Evolutionary conservation across 2,329 filamentous ascomycete genomes (phyloP), one percentile per base, ranked within the genome.

Genomic region (Xylaria digitata): DNA sequence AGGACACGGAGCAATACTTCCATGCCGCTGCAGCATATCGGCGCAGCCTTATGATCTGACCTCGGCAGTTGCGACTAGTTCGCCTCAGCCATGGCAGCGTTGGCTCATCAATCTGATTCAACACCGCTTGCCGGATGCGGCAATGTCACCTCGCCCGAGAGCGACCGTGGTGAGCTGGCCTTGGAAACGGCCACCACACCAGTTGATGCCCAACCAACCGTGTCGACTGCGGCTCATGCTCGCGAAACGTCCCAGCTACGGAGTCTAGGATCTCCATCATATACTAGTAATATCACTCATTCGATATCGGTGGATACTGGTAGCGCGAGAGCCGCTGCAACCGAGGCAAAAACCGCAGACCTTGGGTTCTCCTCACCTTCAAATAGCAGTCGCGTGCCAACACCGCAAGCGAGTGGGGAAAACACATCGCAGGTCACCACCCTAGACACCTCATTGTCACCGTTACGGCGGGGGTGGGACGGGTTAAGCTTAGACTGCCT

Each of bases 401-500:
- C 61, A 57, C 54, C 58, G 54, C 66, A 62, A 34, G 63, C 15
- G 46, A 23, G 68, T 61, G 63, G 65, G 57, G 71, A 70, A 69
- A 57, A 55, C 62, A 59, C 64, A 62, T 60, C 61, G 61, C 70
- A 69, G 43, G 52, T 55, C 52, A 68, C 71, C 62, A 55, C 65
- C 53, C 63, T 59, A 60, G 68, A 65, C 58, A 43, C 45, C 26
- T 46, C 61, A 46, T 69, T 70, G 37, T 54, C 68, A 63, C 63
- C 70, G 68, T 63, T 69, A 52, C 65, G 69, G 61, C 71, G 71
- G 70, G 68, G 71, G 65, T 73, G 71, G 72, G 71, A 72, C 55
- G 65, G 59, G 57, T 71, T 66, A 70, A 74, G 63, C 72, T 80
- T 77, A 40, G 79, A 82, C 59, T 75, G 77, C 48, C 77, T 89